Conservation (phyloP, 805 yeast species). For the Wickerhamiella vanderwaltii region DNA sequence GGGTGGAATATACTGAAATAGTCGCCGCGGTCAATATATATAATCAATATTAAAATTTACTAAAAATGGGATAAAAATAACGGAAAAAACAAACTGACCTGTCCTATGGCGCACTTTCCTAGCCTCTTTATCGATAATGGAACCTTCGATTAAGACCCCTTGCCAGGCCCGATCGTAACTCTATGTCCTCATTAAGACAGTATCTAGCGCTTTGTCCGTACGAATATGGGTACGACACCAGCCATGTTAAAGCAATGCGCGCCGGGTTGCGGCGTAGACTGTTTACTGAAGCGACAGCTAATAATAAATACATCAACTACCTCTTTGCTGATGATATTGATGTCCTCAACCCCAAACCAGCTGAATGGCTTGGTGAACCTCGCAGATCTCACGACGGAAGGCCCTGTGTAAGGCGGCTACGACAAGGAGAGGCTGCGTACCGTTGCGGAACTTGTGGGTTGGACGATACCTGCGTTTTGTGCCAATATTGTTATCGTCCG, state of each 20-base stretch:
- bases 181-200: constrained; percentile 15
- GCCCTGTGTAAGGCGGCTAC: constrained; percentile 63
- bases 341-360: constrained; percentile 6
- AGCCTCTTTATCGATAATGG: not conserved
- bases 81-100: too few relatives aligned
- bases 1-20: too few relatives aligned
- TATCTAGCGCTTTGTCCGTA: constrained; percentile 25
- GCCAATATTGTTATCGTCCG: constrained; percentile 61
- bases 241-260: constrained; percentile 20
- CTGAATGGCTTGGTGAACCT: constrained; percentile 20
- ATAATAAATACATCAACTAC: constrained; percentile 29
- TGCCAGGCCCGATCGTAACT: too few relatives aligned
- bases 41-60: too few relatives aligned
- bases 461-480: constrained; percentile 76
- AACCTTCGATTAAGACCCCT: too few relatives aligned
- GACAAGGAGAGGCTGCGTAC: constrained; percentile 71
- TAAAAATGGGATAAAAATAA: too few relatives aligned
- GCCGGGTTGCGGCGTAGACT: constrained; percentile 31
- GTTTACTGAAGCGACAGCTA: constrained; percentile 33
- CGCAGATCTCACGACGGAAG: constrained; percentile 40
- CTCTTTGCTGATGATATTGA: constrained; percentile 6
- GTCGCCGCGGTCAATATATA: too few relatives aligned
- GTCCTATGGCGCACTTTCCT: not conserved
- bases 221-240: constrained; percentile 21
- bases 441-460: constrained; percentile 63